A percentile compares a stretch with the other conserved stretches of the same genome.
phyloP scores from a whole-genome alignment of 768 basidiomycete species.

The Cubamyces lactineus region DNA sequence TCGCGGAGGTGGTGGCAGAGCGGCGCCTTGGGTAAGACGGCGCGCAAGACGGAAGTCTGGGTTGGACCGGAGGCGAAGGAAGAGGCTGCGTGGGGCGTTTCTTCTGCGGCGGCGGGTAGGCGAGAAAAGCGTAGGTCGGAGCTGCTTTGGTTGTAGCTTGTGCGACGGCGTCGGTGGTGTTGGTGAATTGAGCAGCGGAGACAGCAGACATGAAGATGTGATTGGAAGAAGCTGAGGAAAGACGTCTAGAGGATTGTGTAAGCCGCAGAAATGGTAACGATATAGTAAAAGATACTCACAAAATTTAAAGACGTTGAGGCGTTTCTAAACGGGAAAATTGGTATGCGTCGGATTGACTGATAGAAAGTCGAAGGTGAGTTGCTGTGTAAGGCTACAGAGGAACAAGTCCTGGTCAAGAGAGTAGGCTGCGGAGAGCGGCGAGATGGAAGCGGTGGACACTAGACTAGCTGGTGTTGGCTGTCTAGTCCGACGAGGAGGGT shows the following conservation, averaged over 20 bases:
- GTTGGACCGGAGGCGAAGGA: conserved; percentile 30
- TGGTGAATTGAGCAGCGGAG: conserved; percentile 7
- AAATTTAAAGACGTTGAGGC: neutral
- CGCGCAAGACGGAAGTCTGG: conserved; percentile 17
- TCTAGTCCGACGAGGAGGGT: conserved; percentile 11
- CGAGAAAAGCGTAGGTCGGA: conserved; percentile 34
- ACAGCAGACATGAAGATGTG: conserved; percentile 31
- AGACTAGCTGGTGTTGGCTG: conserved; percentile 34
- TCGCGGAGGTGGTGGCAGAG: conserved; percentile 52
- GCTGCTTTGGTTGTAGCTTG: conserved; percentile 18
- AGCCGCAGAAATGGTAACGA: neutral
- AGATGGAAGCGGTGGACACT: conserved; percentile 26
- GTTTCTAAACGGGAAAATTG: neutral
- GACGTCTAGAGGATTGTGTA: conserved; percentile 10
- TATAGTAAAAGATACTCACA: conserved; percentile 10
- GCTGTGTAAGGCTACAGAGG: conserved; percentile 28
- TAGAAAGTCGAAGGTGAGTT: conserved; percentile 12
- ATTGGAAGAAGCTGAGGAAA: conserved; percentile 1
- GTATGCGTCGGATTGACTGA: neutral
- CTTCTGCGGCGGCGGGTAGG: conserved; percentile 36
- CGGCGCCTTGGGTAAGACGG: conserved; percentile 33
- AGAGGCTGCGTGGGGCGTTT: conserved; percentile 34
- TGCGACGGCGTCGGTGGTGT: conserved; percentile 13
- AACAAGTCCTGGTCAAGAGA: conserved; percentile 12
- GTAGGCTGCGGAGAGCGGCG: conserved; percentile 3